Conservation (phyloP, 2,329 filamentous ascomycete species). For the Aurifilum marmelostoma region DNA sequence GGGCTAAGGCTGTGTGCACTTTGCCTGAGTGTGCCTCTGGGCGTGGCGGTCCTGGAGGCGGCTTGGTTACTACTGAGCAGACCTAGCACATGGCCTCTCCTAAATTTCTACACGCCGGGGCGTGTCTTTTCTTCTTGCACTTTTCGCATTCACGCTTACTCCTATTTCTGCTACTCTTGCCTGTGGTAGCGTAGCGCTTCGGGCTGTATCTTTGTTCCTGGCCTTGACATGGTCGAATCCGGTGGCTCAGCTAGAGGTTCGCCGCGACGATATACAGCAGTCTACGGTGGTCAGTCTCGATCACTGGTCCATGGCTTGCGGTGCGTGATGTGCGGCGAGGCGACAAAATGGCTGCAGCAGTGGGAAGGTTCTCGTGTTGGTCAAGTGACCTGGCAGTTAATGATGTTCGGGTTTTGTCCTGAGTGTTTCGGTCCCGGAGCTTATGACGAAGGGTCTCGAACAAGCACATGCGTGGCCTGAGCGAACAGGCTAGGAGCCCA, state of each 20-base stretch:
- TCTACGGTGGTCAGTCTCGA: no score
- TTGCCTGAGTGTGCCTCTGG: background rate
- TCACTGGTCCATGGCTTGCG: background rate
- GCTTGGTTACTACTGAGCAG: background rate
- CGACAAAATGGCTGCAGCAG: background rate
- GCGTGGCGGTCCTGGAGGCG: background rate
- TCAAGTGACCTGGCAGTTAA: constrained; percentile 20
- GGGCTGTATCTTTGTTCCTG: background rate
- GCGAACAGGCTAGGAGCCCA: background rate
- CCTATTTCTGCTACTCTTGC: background rate
- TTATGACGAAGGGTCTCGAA: background rate
- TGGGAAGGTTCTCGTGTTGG: background rate
- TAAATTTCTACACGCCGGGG: background rate
- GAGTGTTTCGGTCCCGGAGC: background rate
- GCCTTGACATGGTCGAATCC: background rate
- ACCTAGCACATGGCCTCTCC: background rate
- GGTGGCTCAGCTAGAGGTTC: background rate
- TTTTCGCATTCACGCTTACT: no score
- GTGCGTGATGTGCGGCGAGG: background rate
- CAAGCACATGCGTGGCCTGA: background rate
- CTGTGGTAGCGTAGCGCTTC: background rate
- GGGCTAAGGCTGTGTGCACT: background rate
- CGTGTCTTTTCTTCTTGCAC: background rate
- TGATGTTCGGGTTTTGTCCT: constrained; percentile 10
- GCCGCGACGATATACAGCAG: background rate